Conservation (phyloP, 106 monocot species). For the Dendrobium chrysotoxum region DNA sequence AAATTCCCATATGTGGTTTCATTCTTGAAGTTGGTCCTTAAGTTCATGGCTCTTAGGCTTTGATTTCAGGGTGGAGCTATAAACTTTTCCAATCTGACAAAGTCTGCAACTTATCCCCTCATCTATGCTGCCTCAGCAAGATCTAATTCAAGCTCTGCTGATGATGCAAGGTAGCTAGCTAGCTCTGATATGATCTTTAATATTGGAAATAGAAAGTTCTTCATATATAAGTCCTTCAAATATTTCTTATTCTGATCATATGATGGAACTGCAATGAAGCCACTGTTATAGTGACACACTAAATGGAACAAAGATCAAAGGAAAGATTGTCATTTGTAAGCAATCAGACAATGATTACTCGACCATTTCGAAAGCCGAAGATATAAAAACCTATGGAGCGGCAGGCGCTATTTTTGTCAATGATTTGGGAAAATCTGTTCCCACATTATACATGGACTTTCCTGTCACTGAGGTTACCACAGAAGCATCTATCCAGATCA, state of each 20-base stretch:
- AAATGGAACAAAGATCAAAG: slow-evolving; percentile 43
- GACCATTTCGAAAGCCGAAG: slow-evolving; percentile 14
- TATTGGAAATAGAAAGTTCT: neutral
- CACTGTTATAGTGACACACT: slow-evolving; percentile 49
- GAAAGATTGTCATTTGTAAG: slow-evolving; percentile 66
- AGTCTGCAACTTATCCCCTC: slow-evolving; percentile 48
- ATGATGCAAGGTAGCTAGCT: slow-evolving; percentile 43
- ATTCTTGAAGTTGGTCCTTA: too few relatives aligned
- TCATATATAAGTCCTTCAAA: neutral
- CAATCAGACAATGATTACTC: slow-evolving; percentile 21
- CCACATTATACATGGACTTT: slow-evolving; percentile 23
- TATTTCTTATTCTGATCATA: neutral
- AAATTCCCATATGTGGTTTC: too few relatives aligned
- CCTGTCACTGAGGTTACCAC: slow-evolving; percentile 42
- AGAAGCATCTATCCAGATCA: slow-evolving; percentile 29
- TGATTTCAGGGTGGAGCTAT: slow-evolving; percentile 55
- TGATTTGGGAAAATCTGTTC: slow-evolving; percentile 26
- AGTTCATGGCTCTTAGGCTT: neutral
- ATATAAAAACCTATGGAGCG: slow-evolving; percentile 37
- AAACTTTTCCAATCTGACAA: slow-evolving; percentile 71
- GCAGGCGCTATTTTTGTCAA: slow-evolving; percentile 40
- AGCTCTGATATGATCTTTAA: neutral
- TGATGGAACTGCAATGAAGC: slow-evolving; percentile 19
- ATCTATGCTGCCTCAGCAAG: slow-evolving; percentile 46
- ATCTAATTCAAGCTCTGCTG: slow-evolving; percentile 33